Conservation (phyloP, 306 rosid species). For the Adenanthera pavonina region DNA sequence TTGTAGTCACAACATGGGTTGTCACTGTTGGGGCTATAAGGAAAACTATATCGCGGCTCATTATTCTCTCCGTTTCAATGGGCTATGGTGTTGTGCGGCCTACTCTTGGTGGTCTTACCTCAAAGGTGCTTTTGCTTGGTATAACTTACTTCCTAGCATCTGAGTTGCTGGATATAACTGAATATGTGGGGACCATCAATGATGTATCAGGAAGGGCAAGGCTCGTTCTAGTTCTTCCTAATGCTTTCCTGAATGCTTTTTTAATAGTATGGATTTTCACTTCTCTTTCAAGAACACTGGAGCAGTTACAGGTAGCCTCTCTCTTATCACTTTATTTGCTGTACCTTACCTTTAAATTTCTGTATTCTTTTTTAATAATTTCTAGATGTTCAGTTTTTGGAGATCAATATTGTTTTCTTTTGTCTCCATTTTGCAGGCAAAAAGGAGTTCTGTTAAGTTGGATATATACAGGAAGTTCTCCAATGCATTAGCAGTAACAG, state of each 20-base stretch:
- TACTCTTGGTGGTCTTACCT: conserved; percentile 95
- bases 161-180: conserved; percentile 82
- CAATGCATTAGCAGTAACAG: conserved; percentile 83
- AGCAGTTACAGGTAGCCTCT: conserved; percentile 82
- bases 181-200: conserved; percentile 92
- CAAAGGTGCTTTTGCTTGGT: conserved; percentile 93
- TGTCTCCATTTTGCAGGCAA: conserved; percentile 58
- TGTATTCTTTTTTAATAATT: conserved; percentile 11
- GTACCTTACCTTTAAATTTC: conserved; percentile 11
- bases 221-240: conserved; percentile 88
- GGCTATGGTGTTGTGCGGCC: conserved; percentile 99
- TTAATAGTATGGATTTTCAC: conserved; percentile 93
- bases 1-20: conserved; percentile 85
- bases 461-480: conserved; percentile 95
- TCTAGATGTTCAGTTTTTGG: conserved; percentile 4
- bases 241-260: conserved; percentile 93
- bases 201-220: conserved; percentile 93
- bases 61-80: conserved; percentile 88
- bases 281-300: conserved; percentile 90
- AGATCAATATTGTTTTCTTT: conserved; percentile 14
- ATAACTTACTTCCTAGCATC: conserved; percentile 81
- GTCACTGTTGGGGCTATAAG: conserved; percentile 86
- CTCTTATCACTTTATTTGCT: conserved; percentile 27
- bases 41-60: conserved; percentile 79
- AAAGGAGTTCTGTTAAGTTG: conserved; percentile 91